phyloP scores from a whole-genome alignment of 768 basidiomycete genomes.

The Suillus hirtellus region DNA sequence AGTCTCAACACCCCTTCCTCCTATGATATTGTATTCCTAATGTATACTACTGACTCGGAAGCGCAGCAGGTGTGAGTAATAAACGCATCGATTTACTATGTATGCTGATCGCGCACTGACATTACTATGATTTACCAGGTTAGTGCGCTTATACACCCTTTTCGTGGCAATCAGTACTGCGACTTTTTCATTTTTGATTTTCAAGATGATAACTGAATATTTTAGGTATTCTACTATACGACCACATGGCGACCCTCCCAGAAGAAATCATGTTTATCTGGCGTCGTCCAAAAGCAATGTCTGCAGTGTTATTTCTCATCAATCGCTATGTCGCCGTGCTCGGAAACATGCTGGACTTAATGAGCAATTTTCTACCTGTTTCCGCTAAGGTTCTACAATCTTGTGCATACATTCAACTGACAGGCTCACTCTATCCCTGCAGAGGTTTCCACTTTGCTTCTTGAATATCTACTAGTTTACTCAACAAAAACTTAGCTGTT shows the following conservation, averaged over 20 bases:
- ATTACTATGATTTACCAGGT: neutral
- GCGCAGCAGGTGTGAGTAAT: neutral
- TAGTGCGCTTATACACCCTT: neutral
- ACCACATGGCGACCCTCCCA: conserved; percentile 29
- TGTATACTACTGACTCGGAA: neutral
- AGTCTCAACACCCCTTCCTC: neutral
- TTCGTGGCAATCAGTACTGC: conserved; percentile 5
- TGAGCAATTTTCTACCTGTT: conserved; percentile 27
- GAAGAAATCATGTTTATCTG: conserved; percentile 48
- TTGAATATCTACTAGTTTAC: neutral
- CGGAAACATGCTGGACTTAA: conserved; percentile 35
- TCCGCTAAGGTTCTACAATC: conserved; percentile 5
- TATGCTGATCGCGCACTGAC: neutral
- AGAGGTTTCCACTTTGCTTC: conserved; percentile 8
- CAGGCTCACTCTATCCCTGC: neutral
- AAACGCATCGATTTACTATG: neutral
- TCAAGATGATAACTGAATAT: too few species aligned
- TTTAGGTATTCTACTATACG: conserved; percentile 31
- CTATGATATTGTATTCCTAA: neutral
- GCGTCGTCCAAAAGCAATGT: conserved; percentile 39
- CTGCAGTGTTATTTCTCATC: conserved; percentile 47
- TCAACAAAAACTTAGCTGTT: conserved; percentile 36
- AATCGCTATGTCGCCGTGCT: conserved; percentile 51
- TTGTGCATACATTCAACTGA: neutral
- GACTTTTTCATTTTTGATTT: neutral